Conservation (phyloP, 352 stramenopile species). For the Globisporangium okanoganense region DNA sequence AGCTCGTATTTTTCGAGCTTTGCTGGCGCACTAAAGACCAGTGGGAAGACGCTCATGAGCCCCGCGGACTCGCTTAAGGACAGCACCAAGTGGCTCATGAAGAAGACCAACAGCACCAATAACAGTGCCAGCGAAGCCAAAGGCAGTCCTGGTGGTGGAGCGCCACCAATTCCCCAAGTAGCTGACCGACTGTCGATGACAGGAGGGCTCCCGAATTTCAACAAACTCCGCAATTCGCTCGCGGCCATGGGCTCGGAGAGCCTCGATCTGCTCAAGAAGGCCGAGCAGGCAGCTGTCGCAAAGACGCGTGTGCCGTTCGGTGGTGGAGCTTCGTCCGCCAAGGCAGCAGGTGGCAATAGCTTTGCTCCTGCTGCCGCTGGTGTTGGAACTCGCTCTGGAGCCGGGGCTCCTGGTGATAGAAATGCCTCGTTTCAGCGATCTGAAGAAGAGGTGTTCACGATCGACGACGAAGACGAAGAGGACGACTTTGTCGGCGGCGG, state of each 20-base stretch:
- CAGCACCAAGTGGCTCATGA: slow-evolving; percentile 73
- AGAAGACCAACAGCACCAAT: slow-evolving; percentile 40
- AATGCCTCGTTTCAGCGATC: slow-evolving; percentile 45
- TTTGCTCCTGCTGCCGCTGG: background rate
- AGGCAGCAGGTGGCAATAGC: background rate
- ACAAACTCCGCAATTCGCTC: slow-evolving; percentile 57
- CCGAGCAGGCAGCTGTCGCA: slow-evolving; percentile 50
- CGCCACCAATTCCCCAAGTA: slow-evolving; percentile 2
- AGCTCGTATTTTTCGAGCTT: slow-evolving; percentile 73
- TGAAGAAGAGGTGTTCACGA: slow-evolving; percentile 81
- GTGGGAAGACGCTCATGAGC: slow-evolving; percentile 65
- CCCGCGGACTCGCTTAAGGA: slow-evolving; percentile 52
- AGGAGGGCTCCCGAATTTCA: slow-evolving; percentile 37
- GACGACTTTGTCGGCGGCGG: slow-evolving; percentile 40
- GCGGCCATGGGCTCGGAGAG: slow-evolving; percentile 62
- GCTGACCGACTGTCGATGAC: slow-evolving; percentile 4
- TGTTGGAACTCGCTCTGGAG: background rate
- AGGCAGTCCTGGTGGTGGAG: background rate
- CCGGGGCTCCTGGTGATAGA: slow-evolving; percentile 11
- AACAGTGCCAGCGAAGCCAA: slow-evolving; percentile 24
- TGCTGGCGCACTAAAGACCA: slow-evolving; percentile 57
- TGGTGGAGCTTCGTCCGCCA: slow-evolving; percentile 16
- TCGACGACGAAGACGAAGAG: slow-evolving; percentile 76
- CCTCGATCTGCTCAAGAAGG: slow-evolving; percentile 75
- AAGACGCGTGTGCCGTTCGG: slow-evolving; percentile 40